Evolutionary conservation across 768 basidiomycete genomes (phyloP), one percentile per base, ranked within the genome.

Genomic region (Lentinula guzmanii): DNA sequence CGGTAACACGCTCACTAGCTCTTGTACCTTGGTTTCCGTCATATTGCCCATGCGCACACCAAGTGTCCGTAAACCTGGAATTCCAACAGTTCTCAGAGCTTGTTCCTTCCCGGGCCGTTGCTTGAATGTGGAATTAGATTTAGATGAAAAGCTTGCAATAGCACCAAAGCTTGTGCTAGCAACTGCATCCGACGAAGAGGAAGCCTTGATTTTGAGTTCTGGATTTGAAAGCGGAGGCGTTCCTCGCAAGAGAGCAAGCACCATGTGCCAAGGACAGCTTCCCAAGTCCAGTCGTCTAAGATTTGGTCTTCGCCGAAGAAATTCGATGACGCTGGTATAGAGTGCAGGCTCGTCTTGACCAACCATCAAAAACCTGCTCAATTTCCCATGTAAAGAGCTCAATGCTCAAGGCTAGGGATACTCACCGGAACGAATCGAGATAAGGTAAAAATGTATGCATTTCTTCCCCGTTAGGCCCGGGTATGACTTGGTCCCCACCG

Each of bases 231-330:
- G 18, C 16, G 45, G 45, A 50, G 46, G 33, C 28, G 45, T 39
- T 6, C 48, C 58, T 39, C 58, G 31, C 18, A 59, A 13, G 11
- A 59, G 48, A 31, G 45, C 45, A 18, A n/a, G 24, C 33, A 37
- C 80, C 24, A 87, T 72, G 31, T 86, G 86, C 83, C 83, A 87
- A 2, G 86, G 86, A 67, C 86, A 89, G 61, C 72, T 77, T 2
- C 86, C 86, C 37, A 89, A 73, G 70, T 88, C 86, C 35, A 89
- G 74, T 45, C 83, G 72, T 43, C 86, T 69, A 35, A 88, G 70
- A 52, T 72, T 75, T 61, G 72, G 72, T 33, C 86, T 75, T 39
- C 75, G 70, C 18, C 77, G 75, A 24, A 88, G 68, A 66, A 87
- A 86, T 60, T 77, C 78, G 0, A 77, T 79, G 5, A 88, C 82